phyloP scores from a whole-genome alignment of 768 basidiomycete genomes.

The Lactarius pseudohatsudake region DNA sequence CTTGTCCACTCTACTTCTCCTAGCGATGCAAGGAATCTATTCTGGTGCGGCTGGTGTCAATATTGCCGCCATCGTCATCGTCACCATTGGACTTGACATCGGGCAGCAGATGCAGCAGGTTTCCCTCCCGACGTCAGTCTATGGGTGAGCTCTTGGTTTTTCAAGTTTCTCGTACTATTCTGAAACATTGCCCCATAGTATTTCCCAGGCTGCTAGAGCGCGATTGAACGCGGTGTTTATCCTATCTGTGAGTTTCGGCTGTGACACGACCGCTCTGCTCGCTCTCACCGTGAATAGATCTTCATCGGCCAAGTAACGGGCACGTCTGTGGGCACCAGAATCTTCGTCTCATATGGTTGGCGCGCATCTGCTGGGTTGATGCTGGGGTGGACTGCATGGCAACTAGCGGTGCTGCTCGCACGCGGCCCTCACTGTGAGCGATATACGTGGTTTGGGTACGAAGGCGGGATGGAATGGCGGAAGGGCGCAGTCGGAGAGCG shows the following conservation, averaged over 20 bases:
- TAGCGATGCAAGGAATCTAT: conserved; percentile 33
- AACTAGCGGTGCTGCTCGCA: conserved; percentile 34
- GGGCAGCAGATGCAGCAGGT: conserved; percentile 41
- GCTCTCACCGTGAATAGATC: background rate
- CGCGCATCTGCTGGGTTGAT: conserved; percentile 31
- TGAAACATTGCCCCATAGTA: background rate
- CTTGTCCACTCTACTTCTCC: conserved; percentile 32
- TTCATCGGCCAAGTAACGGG: conserved; percentile 40
- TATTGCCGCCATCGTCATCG: conserved; percentile 39
- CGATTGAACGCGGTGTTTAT: conserved; percentile 24
- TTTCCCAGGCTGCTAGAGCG: conserved; percentile 13
- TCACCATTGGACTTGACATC: conserved; percentile 37
- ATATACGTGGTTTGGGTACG: conserved; percentile 26
- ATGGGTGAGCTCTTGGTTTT: background rate
- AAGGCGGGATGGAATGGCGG: conserved; percentile 20
- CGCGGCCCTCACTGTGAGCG: conserved; percentile 35
- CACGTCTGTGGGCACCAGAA: conserved; percentile 38
- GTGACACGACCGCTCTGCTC: background rate
- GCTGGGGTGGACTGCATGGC: conserved; percentile 35
- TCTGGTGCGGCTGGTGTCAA: conserved; percentile 36
- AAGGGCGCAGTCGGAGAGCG: conserved; percentile 9
- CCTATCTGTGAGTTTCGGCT: conserved; percentile 15
- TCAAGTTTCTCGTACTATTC: background rate
- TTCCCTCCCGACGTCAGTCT: conserved; percentile 27
- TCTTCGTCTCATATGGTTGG: conserved; percentile 40